Base-by-base conservation (phyloP, 2,329 filamentous ascomycete genomes). In the Cucurbitaria berberidis region DNA sequence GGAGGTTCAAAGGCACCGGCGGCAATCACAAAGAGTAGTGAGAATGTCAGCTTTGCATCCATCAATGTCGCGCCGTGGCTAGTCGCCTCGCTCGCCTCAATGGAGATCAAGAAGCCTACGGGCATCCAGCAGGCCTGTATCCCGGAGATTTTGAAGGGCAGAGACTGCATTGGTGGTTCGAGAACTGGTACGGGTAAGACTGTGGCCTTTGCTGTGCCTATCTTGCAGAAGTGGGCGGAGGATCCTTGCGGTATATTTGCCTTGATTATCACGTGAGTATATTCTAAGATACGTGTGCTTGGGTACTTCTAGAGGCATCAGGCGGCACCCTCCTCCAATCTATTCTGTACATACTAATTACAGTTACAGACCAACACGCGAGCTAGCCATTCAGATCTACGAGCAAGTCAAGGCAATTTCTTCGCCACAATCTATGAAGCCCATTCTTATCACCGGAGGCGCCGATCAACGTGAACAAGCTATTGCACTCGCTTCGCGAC, bases 101-200 rank as follows among this genome's bases (percentile, higher is more conserved):
- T 91, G 84, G 91, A 92, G 26, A 97, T 99, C 71, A 90, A 86
- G 69, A 83, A 88, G 51, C 95, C 95, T 0, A 99, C 95, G 0
- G 89, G 89, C 15, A 98, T 99, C 80, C 95, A 99, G 67, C 91
- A 89, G 68, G 88, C 87, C 46, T 96, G 91, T 72, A 98, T 99
- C 68, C 93, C 93, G 1, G 89, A 95, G 72, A 97, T 98, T 54
- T 75, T 99, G 29, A 88, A 91, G 64, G 95, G 95, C 5, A 84
- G 90, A 65, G 93, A 99, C 77, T 97, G 69, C 72, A 97, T 99
- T 65, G 95, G 95, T 70, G 93, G 93, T 32, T 96, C 91, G 70
- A 84, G 92, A 58, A 99, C 95, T 0, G 95, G 95, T 80, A 97
- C 93, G 11, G 95, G 95, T 77, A 99, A 99, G 80, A 99, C 95